Base-by-base conservation (phyloP, 108 stramenopile genomes). In the Cyclotella cryptica region DNA sequence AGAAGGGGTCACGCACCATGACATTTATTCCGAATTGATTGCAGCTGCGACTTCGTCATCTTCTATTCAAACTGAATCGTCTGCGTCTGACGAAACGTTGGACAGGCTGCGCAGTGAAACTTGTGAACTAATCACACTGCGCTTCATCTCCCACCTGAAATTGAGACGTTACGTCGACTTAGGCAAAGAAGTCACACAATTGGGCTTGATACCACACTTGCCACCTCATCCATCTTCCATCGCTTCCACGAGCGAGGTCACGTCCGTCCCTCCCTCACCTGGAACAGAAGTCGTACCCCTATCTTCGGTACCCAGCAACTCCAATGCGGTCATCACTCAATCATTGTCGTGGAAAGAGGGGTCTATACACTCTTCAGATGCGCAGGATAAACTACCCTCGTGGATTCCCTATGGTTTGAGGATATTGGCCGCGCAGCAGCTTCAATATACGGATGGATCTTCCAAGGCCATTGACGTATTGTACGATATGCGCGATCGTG, bases 111-210 rank as follows among this genome's bases (percentile, higher is more conserved):
- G 69, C 19, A 21, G 66, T 10, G 90, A 94, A 59, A 82, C 85
- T 14, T 81, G 87, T 24, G 89, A 94, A 79, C 75, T 92, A 14
- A 87, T 90, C 78, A 72, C 85, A 0, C 57, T 94, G 19, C 88
- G 89, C 60, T 89, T 87, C 62, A 74, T 88, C 27, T 86, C 90
- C 4, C 88, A 76, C 81, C 45, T 89, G 22, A 89, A 87, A 64
- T 60, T 92, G 19, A 80, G 89, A 51, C 74, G 86, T 18, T 87
- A 87, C 69, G 69, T 76, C 14, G 93, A 92, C 43, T 63, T 94
- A 41, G 81, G 68, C 10, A 66, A 62, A 59, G 93, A 93, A 59
- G 68, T 93, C 4, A 71, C 75, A 49, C 71, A 66, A 51, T 88
- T 90, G 89, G 79, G 79, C 27, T 41, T 80, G 66, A 44, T 80